Evolutionary conservation across 1,284 basidiomycete genomes (phyloP).

Genomic region (Cryptococcus deneoformans): DNA sequence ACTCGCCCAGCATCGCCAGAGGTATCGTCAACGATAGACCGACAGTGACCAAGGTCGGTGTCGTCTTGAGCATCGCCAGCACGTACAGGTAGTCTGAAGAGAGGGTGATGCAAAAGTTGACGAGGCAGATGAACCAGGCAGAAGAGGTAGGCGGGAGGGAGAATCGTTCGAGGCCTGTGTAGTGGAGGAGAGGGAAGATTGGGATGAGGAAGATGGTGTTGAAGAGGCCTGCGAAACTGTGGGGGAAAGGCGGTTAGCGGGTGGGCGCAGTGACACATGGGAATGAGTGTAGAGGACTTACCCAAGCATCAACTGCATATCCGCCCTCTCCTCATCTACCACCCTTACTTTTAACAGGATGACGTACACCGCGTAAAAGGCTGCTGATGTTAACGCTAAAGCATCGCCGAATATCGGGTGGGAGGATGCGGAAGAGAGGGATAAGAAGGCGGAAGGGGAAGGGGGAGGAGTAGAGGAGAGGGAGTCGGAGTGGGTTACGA

Average conservation of each 20-base stretch:
- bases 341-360: conserved; percentile 87
- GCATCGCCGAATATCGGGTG: conserved; percentile 65
- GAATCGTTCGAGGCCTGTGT: conserved; percentile 70
- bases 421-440: conserved; percentile 17
- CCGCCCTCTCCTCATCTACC: conserved; percentile 69
- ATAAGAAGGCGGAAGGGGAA: conserved; percentile 16
- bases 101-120: conserved; percentile 86
- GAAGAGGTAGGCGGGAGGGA: conserved; percentile 59
- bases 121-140: conserved; percentile 60
- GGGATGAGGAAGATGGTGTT: conserved; percentile 82
- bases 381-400: conserved; percentile 69
- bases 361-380: conserved; percentile 90
- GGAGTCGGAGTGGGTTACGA: conserved; percentile 78
- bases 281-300: too few species aligned
- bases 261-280: too few species aligned
- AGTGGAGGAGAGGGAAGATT: conserved; percentile 74
- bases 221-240: conserved; percentile 78
- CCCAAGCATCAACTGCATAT: conserved; percentile 29
- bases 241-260: background rate
- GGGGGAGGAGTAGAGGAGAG: conserved; percentile 9
- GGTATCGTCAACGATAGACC: conserved; percentile 47
- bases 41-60: conserved; percentile 57
- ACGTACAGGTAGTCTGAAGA: conserved; percentile 85
- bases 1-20: conserved; percentile 44
- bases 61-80: conserved; percentile 92